Percentiles rank a stretch among this genome's conserved stretches.
Conservation (phyloP, 2,329 filamentous ascomycete genomes). For the Cryphonectria nitschkei region DNA sequence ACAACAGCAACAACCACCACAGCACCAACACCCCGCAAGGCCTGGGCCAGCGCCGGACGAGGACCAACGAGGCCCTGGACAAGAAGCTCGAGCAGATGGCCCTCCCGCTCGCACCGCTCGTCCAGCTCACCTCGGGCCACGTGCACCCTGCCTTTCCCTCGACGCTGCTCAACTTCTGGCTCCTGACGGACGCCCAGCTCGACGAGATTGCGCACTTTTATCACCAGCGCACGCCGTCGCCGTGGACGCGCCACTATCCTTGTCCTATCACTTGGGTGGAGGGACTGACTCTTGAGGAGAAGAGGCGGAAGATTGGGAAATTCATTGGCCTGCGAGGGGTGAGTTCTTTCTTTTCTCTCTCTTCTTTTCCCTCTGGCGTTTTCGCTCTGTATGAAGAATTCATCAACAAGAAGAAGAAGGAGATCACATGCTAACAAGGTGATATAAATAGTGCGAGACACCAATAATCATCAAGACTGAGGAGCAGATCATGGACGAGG, state of each 20-base stretch:
- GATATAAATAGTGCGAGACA: slow-evolving; percentile 22
- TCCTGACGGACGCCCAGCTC: slow-evolving; percentile 71
- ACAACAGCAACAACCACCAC: slow-evolving; percentile 24
- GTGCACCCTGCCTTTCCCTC: slow-evolving; percentile 67
- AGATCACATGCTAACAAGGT: slow-evolving; percentile 5
- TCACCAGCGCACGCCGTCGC: slow-evolving; percentile 65
- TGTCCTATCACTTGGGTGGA: slow-evolving; percentile 67
- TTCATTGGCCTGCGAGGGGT: slow-evolving; percentile 73
- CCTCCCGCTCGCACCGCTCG: slow-evolving; percentile 67
- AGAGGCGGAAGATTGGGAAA: slow-evolving; percentile 71
- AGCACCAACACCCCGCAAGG: slow-evolving; percentile 25
- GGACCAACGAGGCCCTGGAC: slow-evolving; percentile 55
- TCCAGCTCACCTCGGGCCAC: slow-evolving; percentile 63
- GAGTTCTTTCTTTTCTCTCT: slow-evolving; percentile 3
- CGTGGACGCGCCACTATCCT: slow-evolving; percentile 65
- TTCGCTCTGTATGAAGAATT: no score
- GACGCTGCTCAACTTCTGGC: slow-evolving; percentile 72
- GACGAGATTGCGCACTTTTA: slow-evolving; percentile 74
- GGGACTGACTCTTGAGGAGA: slow-evolving; percentile 63
- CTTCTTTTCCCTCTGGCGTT: background rate
- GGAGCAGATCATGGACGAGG: slow-evolving; percentile 52
- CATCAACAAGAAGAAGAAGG: background rate
- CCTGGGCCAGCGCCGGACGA: slow-evolving; percentile 44
- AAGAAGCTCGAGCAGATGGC: slow-evolving; percentile 69
- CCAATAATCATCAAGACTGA: slow-evolving; percentile 43